Evolutionary conservation across 306 rosid genomes (phyloP), one percentile per base, ranked within the genome.

Genomic region (Castanopsis chinensis): DNA sequence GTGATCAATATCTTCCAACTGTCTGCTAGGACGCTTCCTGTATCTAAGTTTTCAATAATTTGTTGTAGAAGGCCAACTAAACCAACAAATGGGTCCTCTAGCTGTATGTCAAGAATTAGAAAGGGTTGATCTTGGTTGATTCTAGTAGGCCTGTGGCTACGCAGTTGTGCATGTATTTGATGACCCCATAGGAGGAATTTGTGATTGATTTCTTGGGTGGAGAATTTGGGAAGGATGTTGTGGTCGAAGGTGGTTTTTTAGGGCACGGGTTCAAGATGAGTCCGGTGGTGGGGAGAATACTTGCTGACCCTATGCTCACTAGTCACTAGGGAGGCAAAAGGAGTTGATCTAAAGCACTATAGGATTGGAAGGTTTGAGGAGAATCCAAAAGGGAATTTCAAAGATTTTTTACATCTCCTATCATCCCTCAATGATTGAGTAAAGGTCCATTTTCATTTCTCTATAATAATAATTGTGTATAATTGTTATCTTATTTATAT

Each of bases 261-360:
- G 99, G 99, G 71, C 98, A 95, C 10, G 99, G 99, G 25, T 92
- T 95, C 79, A 95, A 95, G 92, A 87, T 92, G 97, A 85, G 91
- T 25, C 99, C 97, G 6, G 90, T 76, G 15, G 76, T 95, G 63
- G 99, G 97, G 28, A 75, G 87, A 87, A 79, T 88, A 2, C 41
- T 95, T 84, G 85, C 85, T 1, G 93, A 92, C 27, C 88, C 92
- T 53, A 94, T 65, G 23, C 58, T 23, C 25, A 23, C 25, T 23
- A 23, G 25, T 82, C 20, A 77, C 49, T 1, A 98, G 97, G 70
- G 87, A 65, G 21, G 72, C 98, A 0, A 71, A 85, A 30, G 91
- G 93, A 43, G 86, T 86, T 78, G 98, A 95, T 71, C 52, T 95
- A 18, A 83, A 80, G 51, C 78, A 81, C 15, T 95, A 92, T 5